phyloP scores from a whole-genome alignment of 2,329 filamentous ascomycete species.

The Apiospora aurea region DNA sequence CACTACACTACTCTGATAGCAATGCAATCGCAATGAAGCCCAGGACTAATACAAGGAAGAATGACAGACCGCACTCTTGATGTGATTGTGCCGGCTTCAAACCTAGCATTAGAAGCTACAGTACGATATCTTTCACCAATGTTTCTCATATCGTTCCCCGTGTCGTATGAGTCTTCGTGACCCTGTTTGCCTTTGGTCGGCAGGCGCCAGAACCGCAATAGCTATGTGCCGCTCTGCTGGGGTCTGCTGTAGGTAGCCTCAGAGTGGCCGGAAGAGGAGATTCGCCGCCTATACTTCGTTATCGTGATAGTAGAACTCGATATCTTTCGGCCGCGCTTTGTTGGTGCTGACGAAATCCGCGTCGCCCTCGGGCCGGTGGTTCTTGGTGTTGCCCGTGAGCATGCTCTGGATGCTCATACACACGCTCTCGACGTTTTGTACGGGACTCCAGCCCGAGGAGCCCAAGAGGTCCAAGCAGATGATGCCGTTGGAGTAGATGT shows the following conservation, averaged over 20 bases:
- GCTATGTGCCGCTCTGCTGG: neutral
- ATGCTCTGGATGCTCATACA: conserved; percentile 99
- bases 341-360: conserved; percentile 88
- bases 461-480: conserved; percentile 96
- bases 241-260: neutral
- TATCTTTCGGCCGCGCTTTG: conserved; percentile 80
- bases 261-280: neutral
- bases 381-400: conserved; percentile 92
- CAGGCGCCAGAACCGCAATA: neutral
- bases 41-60: neutral
- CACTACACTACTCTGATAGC: neutral
- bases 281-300: conserved; percentile 66
- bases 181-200: neutral
- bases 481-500: conserved; percentile 98
- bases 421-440: conserved; percentile 95
- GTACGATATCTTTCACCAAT: neutral
- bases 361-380: conserved; percentile 89
- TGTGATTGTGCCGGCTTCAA: neutral
- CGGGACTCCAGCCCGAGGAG: conserved; percentile 89
- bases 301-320: conserved; percentile 94
- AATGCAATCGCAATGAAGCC: neutral
- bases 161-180: neutral
- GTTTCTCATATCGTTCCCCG: too few relatives aligned
- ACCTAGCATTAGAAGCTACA: neutral
- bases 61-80: neutral